phyloP scores from a whole-genome alignment of 805 yeast species.

The Jamesozyma hellenica region DNA sequence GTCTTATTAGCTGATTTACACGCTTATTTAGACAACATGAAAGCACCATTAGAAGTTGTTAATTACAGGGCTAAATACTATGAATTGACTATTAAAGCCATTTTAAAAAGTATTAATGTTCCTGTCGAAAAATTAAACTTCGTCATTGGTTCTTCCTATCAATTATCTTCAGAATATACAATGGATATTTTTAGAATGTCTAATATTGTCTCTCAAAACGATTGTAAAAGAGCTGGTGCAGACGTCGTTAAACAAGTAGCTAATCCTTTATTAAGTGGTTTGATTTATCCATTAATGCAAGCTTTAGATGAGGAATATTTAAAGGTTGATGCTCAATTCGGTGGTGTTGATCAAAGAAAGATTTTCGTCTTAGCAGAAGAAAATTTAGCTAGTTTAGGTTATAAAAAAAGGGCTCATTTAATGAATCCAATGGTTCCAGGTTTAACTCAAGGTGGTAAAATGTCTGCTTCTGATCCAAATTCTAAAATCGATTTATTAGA shows the following conservation, averaged over 20 bases:
- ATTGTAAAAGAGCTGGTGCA: constrained; percentile 98
- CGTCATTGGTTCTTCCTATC: constrained; percentile 85
- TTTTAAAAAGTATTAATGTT: constrained; percentile 75
- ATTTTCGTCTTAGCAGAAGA: constrained; percentile 96
- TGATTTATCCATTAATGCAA: constrained; percentile 97
- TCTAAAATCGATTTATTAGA: constrained; percentile 91
- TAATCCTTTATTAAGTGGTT: constrained; percentile 85
- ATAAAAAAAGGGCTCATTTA: constrained; percentile 94
- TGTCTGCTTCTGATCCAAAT: constrained; percentile 98
- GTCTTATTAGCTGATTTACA: constrained; percentile 91
- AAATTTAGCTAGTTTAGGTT: constrained; percentile 74
- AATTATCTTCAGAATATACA: constrained; percentile 64
- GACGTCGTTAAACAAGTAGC: constrained; percentile 97
- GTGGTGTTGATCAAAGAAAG: constrained; percentile 98
- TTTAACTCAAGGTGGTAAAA: constrained; percentile 90
- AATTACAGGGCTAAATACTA: constrained; percentile 83
- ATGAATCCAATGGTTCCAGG: constrained; percentile 99
- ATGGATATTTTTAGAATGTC: constrained; percentile 82
- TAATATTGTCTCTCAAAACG: constrained; percentile 82
- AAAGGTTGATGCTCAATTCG: constrained; percentile 87
- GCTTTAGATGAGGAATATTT: constrained; percentile 91
- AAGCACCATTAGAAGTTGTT: constrained; percentile 91
- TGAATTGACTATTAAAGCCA: constrained; percentile 72
- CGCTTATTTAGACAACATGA: constrained; percentile 96
- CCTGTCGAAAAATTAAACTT: constrained; percentile 83